Base-by-base conservation (phyloP, 768 basidiomycete genomes). In the Kwoniella dejecticola region DNA sequence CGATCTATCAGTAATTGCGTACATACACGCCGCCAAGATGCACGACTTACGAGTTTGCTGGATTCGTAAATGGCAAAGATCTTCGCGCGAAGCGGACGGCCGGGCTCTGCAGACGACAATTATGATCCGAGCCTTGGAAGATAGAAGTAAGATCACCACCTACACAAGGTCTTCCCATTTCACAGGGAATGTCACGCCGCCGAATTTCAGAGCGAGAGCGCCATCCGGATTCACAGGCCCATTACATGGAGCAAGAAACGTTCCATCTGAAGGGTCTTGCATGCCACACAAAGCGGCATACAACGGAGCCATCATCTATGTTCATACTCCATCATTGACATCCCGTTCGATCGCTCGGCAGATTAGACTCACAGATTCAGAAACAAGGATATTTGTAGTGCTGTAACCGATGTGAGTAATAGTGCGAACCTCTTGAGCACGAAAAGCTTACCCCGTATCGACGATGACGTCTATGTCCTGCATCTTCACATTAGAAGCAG, bases 151-250 rank as follows among this genome's bases (percentile, higher is more conserved):
- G 3, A 31, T 36, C 40, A 13, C 4, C 5, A 52, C 57, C 3
- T 17, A 60, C 57, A 60, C 41, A 17, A 60, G 29, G 26, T 60
- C 48, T 23, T 44, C 27, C 57, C 57, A 60, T 19, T 45, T 45
- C 2, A 60, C 19, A 23, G 36, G n/a, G 30, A 60, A 60, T 4
- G 19, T 15, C 23, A 10, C n/a, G 5, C 48, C 57, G 3, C 48
- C 57, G 24, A 60, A 60, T 33, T 50, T n/a, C 8, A 60, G 48
- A 7, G 48, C 57, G 12, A 60, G 49, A 1, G 48, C 41, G 23
- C 31, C 11, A 19, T 52, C 57, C 17, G 48, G 49, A 52, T 50
- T 49, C 26, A 19, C 47, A 8, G 48, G 48, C 26, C 57, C 57
- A n/a, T 50, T 40, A 21, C 57, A 60, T 2, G 57, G 57, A 27